Evolutionary conservation across 441 rosid species (phyloP).

Genomic region (Manihot esculenta): DNA sequence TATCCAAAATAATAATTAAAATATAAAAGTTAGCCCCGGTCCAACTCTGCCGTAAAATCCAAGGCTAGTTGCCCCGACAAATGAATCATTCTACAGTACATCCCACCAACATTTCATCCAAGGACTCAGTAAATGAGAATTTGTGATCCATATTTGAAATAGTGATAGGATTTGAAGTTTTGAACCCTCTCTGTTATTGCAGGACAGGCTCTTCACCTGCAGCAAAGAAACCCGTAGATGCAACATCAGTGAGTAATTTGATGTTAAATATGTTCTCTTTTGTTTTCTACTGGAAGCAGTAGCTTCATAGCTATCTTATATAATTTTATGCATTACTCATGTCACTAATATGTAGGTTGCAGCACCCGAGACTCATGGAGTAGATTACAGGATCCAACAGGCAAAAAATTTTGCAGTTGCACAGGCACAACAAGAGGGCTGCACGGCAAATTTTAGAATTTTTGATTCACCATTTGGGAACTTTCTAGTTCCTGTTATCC

Average conservation of each 20-base stretch:
- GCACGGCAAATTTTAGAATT: slow-evolving; percentile 45
- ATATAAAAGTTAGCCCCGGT: too few species aligned
- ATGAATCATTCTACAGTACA: not conserved
- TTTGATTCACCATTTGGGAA: slow-evolving; percentile 52
- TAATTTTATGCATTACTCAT: not conserved
- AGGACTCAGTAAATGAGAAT: not conserved
- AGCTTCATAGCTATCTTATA: not conserved
- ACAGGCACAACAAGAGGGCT: slow-evolving; percentile 52
- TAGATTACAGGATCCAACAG: slow-evolving; percentile 33
- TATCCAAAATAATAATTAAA: too few species aligned
- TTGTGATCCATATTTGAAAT: not conserved
- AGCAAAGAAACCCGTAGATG: slow-evolving; percentile 25
- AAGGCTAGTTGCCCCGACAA: too few species aligned
- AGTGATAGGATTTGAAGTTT: not conserved
- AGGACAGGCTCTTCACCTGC: slow-evolving; percentile 29
- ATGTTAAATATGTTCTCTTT: slow-evolving; percentile 10
- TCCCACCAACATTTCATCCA: not conserved
- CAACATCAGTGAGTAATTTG: slow-evolving; percentile 2
- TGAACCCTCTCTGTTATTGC: not conserved
- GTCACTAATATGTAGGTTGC: slow-evolving; percentile 26
- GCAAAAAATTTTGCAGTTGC: slow-evolving; percentile 44
- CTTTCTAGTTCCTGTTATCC: slow-evolving; percentile 53
- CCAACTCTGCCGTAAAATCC: too few species aligned
- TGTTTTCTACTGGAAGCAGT: not conserved
- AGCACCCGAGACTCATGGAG: slow-evolving; percentile 14